phyloP scores from a whole-genome alignment of 1,284 basidiomycete genomes.

The Cryptococcus jaspeensis region DNA sequence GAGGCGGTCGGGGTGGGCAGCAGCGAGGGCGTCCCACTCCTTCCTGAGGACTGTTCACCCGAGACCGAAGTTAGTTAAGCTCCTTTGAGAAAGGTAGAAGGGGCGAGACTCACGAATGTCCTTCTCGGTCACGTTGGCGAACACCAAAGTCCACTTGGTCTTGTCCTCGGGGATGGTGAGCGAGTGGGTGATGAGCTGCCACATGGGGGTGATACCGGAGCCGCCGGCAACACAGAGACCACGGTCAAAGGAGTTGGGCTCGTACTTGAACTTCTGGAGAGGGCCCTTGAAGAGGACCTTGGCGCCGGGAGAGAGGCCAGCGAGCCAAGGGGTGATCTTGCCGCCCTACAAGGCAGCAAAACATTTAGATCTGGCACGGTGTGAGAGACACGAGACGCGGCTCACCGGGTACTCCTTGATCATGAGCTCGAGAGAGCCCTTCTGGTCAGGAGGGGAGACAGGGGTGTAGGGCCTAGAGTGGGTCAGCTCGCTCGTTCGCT shows the following conservation, averaged over 20 bases:
- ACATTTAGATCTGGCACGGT: neutral
- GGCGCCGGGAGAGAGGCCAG: slow-evolving; percentile 71
- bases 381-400: neutral
- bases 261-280: slow-evolving; percentile 76
- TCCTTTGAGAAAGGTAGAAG: neutral
- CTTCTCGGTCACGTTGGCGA: slow-evolving; percentile 82
- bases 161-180: slow-evolving; percentile 73
- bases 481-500: neutral
- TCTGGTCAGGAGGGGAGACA: slow-evolving; percentile 67
- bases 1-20: slow-evolving; percentile 65
- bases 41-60: slow-evolving; percentile 62
- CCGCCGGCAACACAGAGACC: slow-evolving; percentile 84
- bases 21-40: slow-evolving; percentile 72
- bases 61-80: neutral
- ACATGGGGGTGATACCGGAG: slow-evolving; percentile 55
- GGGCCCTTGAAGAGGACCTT: slow-evolving; percentile 87
- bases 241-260: slow-evolving; percentile 79
- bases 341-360: slow-evolving; percentile 56
- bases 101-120: slow-evolving; percentile 63
- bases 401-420: slow-evolving; percentile 68
- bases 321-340: slow-evolving; percentile 75
- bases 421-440: slow-evolving; percentile 75
- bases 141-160: slow-evolving; percentile 92
- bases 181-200: slow-evolving; percentile 67
- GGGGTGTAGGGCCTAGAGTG: slow-evolving; percentile 69